phyloP scores from a whole-genome alignment of 2,329 filamentous ascomycete genomes.

The Penicillium sp. region DNA sequence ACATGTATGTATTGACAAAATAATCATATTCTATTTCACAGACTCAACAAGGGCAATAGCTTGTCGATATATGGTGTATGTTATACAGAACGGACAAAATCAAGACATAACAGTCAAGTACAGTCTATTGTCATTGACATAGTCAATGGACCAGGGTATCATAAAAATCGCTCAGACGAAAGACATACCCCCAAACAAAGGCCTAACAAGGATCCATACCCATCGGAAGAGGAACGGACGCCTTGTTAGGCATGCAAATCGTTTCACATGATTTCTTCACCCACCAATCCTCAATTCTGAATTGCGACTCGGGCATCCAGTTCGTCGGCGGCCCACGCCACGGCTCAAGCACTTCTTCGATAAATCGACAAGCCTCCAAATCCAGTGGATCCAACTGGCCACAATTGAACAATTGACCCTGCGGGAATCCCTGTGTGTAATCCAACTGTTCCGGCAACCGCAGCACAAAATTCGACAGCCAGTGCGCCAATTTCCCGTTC shows the following conservation, averaged over 20 bases:
- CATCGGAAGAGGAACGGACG: not conserved
- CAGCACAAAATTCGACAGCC: slow-evolving; percentile 43
- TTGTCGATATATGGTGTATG: not conserved
- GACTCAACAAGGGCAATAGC: not conserved
- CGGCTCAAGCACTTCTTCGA: slow-evolving; percentile 33
- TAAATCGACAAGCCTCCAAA: slow-evolving; percentile 29
- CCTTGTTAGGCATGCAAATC: not conserved
- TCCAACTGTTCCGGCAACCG: slow-evolving; percentile 34
- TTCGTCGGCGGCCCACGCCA: slow-evolving; percentile 17
- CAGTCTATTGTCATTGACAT: not conserved
- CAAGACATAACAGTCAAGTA: not conserved
- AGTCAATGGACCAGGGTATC: slow-evolving; percentile 3
- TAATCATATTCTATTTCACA: not conserved
- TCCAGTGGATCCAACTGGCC: slow-evolving; percentile 28
- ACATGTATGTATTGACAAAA: not conserved
- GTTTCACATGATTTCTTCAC: slow-evolving; percentile 10
- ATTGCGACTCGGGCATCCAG: slow-evolving; percentile 34
- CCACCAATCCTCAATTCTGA: slow-evolving; percentile 19
- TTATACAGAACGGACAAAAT: not conserved
- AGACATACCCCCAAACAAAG: not conserved
- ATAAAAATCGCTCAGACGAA: not conserved
- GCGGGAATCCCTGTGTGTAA: slow-evolving; percentile 19
- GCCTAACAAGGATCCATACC: not conserved
- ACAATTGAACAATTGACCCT: slow-evolving; percentile 31
- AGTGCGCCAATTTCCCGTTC: slow-evolving; percentile 35